Percentiles rank a stretch among this genome's conserved stretches.
Evolutionary conservation across 1,284 basidiomycete species (phyloP).

Genomic region (Boletus sp.): DNA sequence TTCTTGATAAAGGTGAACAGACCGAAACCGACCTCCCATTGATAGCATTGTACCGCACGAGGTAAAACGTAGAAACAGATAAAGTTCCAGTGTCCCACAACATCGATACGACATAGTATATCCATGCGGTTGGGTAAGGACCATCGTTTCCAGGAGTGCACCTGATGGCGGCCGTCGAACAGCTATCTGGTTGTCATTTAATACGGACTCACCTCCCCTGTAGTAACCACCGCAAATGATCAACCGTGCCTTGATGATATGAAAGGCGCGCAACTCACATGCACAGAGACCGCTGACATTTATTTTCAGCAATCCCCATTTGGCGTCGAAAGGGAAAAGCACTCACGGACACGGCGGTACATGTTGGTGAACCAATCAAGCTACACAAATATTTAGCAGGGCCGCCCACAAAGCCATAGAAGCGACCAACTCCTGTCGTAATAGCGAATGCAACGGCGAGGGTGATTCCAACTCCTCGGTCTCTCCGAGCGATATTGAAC

Average conservation of each 20-base stretch:
- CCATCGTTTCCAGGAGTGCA: conserved; percentile 35
- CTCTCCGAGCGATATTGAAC: conserved; percentile 32
- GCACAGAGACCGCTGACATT: conserved; percentile 15
- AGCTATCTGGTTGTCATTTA: background rate
- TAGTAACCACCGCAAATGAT: conserved; percentile 5
- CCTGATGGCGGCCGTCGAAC: conserved; percentile 19
- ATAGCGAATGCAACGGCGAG: conserved; percentile 23
- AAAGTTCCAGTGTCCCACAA: conserved; percentile 37
- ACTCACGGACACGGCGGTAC: conserved; percentile 29
- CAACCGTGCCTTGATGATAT: background rate
- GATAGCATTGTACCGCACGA: conserved; percentile 28
- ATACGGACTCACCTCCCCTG: conserved; percentile 27
- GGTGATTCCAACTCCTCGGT: conserved; percentile 18
- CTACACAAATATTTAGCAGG: conserved; percentile 10
- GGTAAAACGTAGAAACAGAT: conserved; percentile 34
- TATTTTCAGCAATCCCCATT: conserved; percentile 12
- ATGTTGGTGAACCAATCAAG: conserved; percentile 33
- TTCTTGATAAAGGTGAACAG: background rate
- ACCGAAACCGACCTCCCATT: conserved; percentile 25
- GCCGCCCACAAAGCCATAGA: background rate
- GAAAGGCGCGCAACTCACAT: conserved; percentile 20
- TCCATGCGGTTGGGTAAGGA: conserved; percentile 33
- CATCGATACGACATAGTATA: conserved; percentile 41
- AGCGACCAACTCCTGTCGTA: conserved; percentile 17
- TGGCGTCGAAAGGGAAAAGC: background rate